phyloP scores from a whole-genome alignment of 108 stramenopile genomes.

The Cyclotella sp. region DNA sequence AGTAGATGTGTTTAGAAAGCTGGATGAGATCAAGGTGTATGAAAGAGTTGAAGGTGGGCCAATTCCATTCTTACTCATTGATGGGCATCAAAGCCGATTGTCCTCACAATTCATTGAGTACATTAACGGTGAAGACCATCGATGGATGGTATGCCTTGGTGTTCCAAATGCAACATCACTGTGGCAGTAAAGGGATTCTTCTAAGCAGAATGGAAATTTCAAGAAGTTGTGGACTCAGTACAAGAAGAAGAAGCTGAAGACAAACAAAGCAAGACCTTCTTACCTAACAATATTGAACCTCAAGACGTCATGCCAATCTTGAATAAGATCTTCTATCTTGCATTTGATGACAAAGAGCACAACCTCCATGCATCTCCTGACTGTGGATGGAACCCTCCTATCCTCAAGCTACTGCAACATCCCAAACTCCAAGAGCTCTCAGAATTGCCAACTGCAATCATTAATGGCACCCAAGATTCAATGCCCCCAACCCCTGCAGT shows the following conservation, averaged over 20 bases:
- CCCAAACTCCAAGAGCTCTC: conserved; percentile 5
- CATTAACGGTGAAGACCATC: conserved; percentile 27
- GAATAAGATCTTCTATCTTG: conserved; percentile 2
- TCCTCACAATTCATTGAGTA: conserved; percentile 16
- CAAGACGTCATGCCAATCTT: too few relatives aligned
- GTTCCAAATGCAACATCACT: conserved; percentile 35
- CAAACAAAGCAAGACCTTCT: background rate
- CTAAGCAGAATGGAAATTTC: conserved; percentile 31
- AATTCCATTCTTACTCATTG: conserved; percentile 23
- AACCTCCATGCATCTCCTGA: conserved; percentile 11
- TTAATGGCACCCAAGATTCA: conserved; percentile 5
- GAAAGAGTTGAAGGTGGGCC: conserved; percentile 5
- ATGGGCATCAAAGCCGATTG: conserved; percentile 30
- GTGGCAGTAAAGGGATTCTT: conserved; percentile 30
- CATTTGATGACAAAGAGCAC: conserved; percentile 10
- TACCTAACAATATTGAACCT: conserved; percentile 10
- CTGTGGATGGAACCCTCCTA: conserved; percentile 24
- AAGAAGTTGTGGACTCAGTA: conserved; percentile 10
- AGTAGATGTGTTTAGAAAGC: conserved; percentile 18
- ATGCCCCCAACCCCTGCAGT: background rate
- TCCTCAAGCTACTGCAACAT: conserved; percentile 13
- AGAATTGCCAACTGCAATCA: background rate
- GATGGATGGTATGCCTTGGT: conserved; percentile 25
- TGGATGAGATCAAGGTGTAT: conserved; percentile 23
- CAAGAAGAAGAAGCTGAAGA: background rate